A percentile compares a stretch with the other conserved stretches of the same genome.
phyloP scores from a whole-genome alignment of 495 filamentous ascomycete genomes.

The Daldinia childiae region DNA sequence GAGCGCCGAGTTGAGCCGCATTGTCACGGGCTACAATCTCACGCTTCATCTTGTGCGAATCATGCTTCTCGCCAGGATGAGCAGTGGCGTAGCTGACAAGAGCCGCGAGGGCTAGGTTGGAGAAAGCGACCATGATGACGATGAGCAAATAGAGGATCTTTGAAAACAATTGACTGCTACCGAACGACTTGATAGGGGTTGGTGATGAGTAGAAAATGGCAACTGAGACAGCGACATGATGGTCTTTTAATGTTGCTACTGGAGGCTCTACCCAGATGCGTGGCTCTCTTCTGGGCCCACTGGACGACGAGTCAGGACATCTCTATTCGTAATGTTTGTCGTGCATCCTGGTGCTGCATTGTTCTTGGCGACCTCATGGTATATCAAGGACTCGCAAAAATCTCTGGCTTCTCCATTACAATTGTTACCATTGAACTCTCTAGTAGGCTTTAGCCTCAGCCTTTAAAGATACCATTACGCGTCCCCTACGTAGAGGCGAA shows the following conservation, averaged over 20 bases:
- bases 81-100: constrained; percentile 25
- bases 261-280: not conserved
- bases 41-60: constrained; percentile 46
- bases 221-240: not conserved
- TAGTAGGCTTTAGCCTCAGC: constrained; percentile 5
- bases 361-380: not conserved
- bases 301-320: not conserved
- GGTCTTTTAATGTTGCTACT: not conserved
- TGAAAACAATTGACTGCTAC: not conserved
- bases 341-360: not conserved
- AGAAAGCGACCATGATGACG: not conserved
- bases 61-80: constrained; percentile 51
- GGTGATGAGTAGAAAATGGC: not conserved
- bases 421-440: not conserved
- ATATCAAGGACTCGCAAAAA: not conserved
- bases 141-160: not conserved
- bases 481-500: constrained; percentile 25
- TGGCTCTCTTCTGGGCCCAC: not conserved
- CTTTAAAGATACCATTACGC: constrained; percentile 24
- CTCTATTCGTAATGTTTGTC: constrained; percentile 1
- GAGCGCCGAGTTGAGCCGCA: constrained; percentile 46
- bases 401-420: not conserved
- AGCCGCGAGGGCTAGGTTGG: not conserved
- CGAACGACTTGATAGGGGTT: not conserved
- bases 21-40: constrained; percentile 49